Percentiles rank a stretch among this genome's conserved stretches.
These are phyloP conservation scores for Nitzschia sp. DNA, from an alignment of 108 stramenopile species.

Conservation along the genomic window DNA sequence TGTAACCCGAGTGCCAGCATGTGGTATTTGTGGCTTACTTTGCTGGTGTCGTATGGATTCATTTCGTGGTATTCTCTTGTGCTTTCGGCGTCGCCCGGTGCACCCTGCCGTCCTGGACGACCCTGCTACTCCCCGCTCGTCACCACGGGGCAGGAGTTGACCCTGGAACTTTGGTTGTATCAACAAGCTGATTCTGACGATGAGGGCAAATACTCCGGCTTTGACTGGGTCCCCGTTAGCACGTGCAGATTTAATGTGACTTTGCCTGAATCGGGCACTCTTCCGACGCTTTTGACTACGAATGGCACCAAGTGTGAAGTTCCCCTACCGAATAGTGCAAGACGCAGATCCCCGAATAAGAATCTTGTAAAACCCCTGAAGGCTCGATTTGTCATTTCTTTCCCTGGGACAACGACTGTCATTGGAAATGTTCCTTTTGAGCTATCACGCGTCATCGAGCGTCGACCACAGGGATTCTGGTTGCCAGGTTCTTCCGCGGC, in stretches of 20 bases:
- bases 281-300: constrained; percentile 22
- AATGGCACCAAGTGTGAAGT: constrained; percentile 27
- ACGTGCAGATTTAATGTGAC: constrained; percentile 19
- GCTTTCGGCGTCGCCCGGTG: constrained; percentile 14
- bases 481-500: not conserved
- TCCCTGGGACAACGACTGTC: not conserved
- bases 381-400: constrained; percentile 24
- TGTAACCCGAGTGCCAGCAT: constrained; percentile 4
- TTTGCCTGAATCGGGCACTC: constrained; percentile 20
- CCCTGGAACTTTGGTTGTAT: constrained; percentile 23
- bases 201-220: not conserved
- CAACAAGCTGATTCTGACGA: not conserved
- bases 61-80: constrained; percentile 28
- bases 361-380: constrained; percentile 20
- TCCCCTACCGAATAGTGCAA: constrained; percentile 16
- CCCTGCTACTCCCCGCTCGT: constrained; percentile 3
- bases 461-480: constrained; percentile 18
- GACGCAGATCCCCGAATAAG: constrained; percentile 12
- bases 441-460: constrained; percentile 26
- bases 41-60: constrained; percentile 13
- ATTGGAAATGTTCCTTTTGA: constrained; percentile 22
- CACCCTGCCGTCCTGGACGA: not conserved
- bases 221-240: constrained; percentile 17
- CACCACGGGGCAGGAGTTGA: not conserved
- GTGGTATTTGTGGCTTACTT: constrained; percentile 26